phyloP scores from a whole-genome alignment of 1,139 yeast genomes.

The Saccharomyces pastorianus region DNA sequence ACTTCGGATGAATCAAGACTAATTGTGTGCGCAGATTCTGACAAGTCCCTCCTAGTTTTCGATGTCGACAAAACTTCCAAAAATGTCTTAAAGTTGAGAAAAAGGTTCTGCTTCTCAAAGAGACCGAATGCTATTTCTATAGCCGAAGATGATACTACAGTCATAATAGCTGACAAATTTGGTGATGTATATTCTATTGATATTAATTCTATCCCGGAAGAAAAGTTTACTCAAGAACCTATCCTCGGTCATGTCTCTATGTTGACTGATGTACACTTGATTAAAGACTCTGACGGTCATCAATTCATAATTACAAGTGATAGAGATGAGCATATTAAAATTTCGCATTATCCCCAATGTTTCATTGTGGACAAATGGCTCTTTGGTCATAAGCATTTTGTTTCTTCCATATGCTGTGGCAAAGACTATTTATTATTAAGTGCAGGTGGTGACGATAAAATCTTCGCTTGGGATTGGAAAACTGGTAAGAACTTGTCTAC shows the following conservation, averaged over 20 bases:
- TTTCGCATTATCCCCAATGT: conserved; percentile 75
- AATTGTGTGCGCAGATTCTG: conserved; percentile 71
- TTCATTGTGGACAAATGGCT: conserved; percentile 73
- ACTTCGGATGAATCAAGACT: conserved; percentile 47
- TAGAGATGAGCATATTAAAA: conserved; percentile 90
- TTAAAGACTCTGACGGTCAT: conserved; percentile 34
- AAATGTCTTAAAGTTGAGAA: conserved; percentile 42
- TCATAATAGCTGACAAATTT: conserved; percentile 88
- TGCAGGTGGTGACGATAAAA: conserved; percentile 83
- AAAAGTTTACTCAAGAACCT: conserved; percentile 40
- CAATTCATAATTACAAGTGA: conserved; percentile 71
- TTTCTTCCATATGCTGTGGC: conserved; percentile 54
- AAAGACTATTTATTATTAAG: conserved; percentile 46
- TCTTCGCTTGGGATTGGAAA: conserved; percentile 79
- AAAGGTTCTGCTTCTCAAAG: conserved; percentile 76
- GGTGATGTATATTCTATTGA: conserved; percentile 80
- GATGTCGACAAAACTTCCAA: conserved; percentile 31
- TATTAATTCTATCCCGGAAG: conserved; percentile 26
- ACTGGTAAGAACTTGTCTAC: conserved; percentile 40
- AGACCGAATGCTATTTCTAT: conserved; percentile 80
- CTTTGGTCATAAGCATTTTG: conserved; percentile 81
- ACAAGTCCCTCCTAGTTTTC: conserved; percentile 70
- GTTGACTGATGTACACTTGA: conserved; percentile 66
- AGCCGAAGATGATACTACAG: conserved; percentile 41
- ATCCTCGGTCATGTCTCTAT: conserved; percentile 93